Percentiles rank a stretch among this genome's conserved stretches.
Evolutionary conservation across 2,329 filamentous ascomycete species (phyloP).

Genomic region (Penicillium sp.): DNA sequence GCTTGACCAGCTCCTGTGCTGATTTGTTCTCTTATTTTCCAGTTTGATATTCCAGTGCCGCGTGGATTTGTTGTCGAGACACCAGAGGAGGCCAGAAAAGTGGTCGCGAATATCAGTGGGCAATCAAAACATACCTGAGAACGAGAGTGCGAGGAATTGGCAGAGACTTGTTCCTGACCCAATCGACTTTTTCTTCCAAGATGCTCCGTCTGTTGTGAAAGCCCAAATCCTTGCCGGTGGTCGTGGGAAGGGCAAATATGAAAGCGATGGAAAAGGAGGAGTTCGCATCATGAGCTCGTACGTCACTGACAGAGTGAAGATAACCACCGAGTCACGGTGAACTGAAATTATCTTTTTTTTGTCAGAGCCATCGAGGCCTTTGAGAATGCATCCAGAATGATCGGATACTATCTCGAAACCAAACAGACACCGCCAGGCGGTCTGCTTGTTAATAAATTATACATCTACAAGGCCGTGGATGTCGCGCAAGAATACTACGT

Average conservation of each 20-base stretch:
- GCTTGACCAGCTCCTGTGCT: neutral
- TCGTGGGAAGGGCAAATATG: slow-evolving; percentile 26
- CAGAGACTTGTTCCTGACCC: neutral
- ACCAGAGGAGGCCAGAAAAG: slow-evolving; percentile 18
- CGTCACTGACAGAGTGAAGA: slow-evolving; percentile 1
- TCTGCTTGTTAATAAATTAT: slow-evolving; percentile 29
- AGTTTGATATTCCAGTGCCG: slow-evolving; percentile 26
- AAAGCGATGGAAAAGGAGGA: slow-evolving; percentile 26
- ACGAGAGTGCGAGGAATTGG: no score
- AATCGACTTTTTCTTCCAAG: slow-evolving; percentile 8
- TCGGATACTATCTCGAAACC: slow-evolving; percentile 24
- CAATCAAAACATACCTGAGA: neutral
- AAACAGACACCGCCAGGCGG: slow-evolving; percentile 25
- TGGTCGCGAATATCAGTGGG: slow-evolving; percentile 23
- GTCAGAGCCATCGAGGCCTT: slow-evolving; percentile 22
- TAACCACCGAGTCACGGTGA: neutral
- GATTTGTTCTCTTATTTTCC: neutral
- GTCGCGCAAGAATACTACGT: slow-evolving; percentile 38
- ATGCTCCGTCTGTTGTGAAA: slow-evolving; percentile 26
- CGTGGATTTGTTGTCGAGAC: slow-evolving; percentile 20
- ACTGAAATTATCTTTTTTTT: neutral
- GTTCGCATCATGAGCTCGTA: slow-evolving; percentile 24
- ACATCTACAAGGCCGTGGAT: slow-evolving; percentile 31
- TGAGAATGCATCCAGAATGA: slow-evolving; percentile 24
- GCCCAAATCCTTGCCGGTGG: slow-evolving; percentile 30